phyloP scores from a whole-genome alignment of 2,329 filamentous ascomycete species.

The Xylaria sp. region DNA sequence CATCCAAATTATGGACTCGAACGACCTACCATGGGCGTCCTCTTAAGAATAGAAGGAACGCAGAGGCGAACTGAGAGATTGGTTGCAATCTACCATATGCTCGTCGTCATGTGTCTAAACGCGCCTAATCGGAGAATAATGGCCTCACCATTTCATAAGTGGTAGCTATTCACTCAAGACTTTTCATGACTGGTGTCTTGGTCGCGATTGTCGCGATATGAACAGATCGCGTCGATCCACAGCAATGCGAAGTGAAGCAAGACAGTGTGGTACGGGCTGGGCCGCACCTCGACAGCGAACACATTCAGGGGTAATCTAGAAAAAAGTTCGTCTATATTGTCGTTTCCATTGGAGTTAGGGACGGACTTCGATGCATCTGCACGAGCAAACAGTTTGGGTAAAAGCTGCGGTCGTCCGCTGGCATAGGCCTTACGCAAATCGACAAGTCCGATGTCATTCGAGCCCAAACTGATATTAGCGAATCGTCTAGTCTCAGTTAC shows the following conservation, averaged over 20 bases:
- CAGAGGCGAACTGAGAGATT: neutral
- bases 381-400: neutral
- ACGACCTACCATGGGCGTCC: neutral
- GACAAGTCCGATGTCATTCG: neutral
- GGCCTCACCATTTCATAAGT: constrained; percentile 6
- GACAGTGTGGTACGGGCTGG: constrained; percentile 9
- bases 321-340: neutral
- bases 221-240: constrained; percentile 1
- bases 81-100: neutral
- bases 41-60: constrained; percentile 15
- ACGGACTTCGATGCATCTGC: constrained; percentile 10
- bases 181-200: neutral
- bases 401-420: neutral
- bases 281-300: neutral
- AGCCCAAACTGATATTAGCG: neutral
- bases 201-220: neutral
- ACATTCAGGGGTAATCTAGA: neutral
- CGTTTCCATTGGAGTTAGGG: neutral
- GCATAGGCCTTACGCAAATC: neutral
- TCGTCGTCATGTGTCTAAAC: constrained; percentile 9
- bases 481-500: neutral
- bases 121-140: constrained; percentile 4
- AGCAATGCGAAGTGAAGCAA: neutral
- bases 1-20: constrained; percentile 11
- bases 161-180: neutral